phyloP scores from a whole-genome alignment of 2,329 filamentous ascomycete genomes.

The Rutstroemia sp. region DNA sequence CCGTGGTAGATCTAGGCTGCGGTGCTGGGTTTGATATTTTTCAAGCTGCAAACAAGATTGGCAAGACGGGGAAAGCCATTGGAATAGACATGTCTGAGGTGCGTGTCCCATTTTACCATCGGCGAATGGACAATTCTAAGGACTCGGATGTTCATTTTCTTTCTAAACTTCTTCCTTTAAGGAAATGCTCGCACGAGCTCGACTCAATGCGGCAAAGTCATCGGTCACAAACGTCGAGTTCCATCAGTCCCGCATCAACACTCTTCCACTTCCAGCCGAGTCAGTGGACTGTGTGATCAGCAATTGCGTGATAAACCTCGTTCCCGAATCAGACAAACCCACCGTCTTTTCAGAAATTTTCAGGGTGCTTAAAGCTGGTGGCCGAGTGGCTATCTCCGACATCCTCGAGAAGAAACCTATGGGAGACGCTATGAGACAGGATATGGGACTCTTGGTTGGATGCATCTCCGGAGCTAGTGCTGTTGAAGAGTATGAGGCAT shows the following conservation, averaged over 20 bases:
- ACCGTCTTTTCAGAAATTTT: conserved; percentile 50
- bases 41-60: conserved; percentile 43
- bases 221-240: conserved; percentile 41
- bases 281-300: conserved; percentile 50
- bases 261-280: conserved; percentile 35
- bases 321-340: conserved; percentile 44
- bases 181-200: background rate
- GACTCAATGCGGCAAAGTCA: background rate
- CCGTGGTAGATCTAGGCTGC: conserved; percentile 47
- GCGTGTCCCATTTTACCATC: conserved; percentile 24
- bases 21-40: conserved; percentile 53
- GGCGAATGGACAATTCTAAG: conserved; percentile 49
- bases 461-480: conserved; percentile 52
- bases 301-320: conserved; percentile 57
- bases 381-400: conserved; percentile 52
- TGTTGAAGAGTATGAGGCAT: conserved; percentile 44
- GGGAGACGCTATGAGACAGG: conserved; percentile 38
- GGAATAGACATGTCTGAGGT: conserved; percentile 56
- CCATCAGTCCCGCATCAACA: conserved; percentile 43
- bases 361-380: conserved; percentile 48
- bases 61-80: conserved; percentile 39
- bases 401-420: conserved; percentile 46
- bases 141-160: conserved; percentile 26
- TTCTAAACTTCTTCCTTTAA: background rate
- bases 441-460: conserved; percentile 49